Evolutionary conservation across 1,139 yeast species (phyloP), one percentile per base, ranked within the genome.

Genomic region (Zygosaccharomyces sapae): DNA sequence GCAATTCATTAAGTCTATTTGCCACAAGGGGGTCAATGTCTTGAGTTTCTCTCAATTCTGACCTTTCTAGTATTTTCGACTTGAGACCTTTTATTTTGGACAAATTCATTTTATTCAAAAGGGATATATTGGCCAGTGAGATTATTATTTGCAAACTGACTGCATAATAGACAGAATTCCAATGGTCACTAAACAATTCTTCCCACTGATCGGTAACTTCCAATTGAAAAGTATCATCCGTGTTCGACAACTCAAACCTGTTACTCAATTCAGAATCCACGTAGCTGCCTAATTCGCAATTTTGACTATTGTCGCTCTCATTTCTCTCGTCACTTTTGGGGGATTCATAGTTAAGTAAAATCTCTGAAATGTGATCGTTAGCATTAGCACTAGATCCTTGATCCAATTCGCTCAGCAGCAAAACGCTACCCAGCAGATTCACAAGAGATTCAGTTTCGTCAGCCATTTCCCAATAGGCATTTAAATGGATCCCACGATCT

Each of bases 81-180:
- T 56, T 55, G 13, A 55, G 12, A 24, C 36, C 43, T 7, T 35
- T 33, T 6, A 53, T 18, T 9, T 38, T 38, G 9, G 51, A 54
- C 24, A 58, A 34, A 8, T 43, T 46, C 44, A 53, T 56, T 34
- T 48, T 55, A 39, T 58, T 58, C 18, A 56, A 30, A 7, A 56
- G 16, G 4, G 63, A 59, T 4, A 46, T 41, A 22, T 50, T 47
- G 2, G 48, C 34, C 41, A 59, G 43, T 8, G 55, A 51, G 2
- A 59, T 19, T 8, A 59, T 48, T 6, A 59, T 50, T 20, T 56
- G 58, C 27, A 56, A 33, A 9, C 53, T 43, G 8, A 51, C 33
- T 8, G 50, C 51, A 33, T 51, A 48, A 12, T 45, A 47, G 8
- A 38, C 19, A 4, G 45, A 45, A 7, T 38, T 30, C 41, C 50